phyloP scores from a whole-genome alignment of 495 filamentous ascomycete species.

The Parathielavia appendiculata region DNA sequence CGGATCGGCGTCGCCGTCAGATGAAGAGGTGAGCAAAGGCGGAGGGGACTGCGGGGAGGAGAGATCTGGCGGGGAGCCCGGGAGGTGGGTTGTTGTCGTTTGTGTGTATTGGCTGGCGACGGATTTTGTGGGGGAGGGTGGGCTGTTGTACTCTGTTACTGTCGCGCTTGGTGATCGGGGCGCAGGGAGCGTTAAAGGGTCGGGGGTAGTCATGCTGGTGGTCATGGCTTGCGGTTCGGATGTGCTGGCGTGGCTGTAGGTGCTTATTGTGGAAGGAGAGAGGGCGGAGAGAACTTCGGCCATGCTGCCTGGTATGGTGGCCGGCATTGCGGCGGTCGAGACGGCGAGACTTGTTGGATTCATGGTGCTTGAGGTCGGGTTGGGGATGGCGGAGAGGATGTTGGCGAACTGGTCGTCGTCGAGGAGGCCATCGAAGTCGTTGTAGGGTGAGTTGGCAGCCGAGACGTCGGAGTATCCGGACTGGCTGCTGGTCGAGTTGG shows the following conservation, averaged over 20 bases:
- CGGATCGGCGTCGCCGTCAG: constrained; percentile 12
- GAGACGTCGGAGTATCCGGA: constrained; percentile 48
- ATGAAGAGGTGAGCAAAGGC: not conserved
- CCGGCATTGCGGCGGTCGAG: constrained; percentile 41
- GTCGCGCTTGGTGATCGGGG: constrained; percentile 22
- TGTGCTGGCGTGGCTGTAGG: constrained; percentile 26
- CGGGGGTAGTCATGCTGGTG: constrained; percentile 11
- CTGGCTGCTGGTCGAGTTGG: constrained; percentile 37
- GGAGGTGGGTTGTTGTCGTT: constrained; percentile 23
- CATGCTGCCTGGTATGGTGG: constrained; percentile 24
- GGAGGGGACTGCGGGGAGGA: constrained; percentile 46
- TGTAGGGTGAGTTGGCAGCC: constrained; percentile 40
- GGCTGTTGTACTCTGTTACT: constrained; percentile 25
- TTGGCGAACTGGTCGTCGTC: constrained; percentile 40
- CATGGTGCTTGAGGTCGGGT: constrained; percentile 28
- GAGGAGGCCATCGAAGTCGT: constrained; percentile 36
- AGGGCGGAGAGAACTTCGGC: constrained; percentile 30
- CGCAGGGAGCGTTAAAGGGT: not conserved
- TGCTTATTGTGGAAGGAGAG: constrained; percentile 36
- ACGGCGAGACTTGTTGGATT: constrained; percentile 36
- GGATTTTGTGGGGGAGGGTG: constrained; percentile 46
- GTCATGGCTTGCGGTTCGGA: constrained; percentile 7
- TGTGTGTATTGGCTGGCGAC: constrained; percentile 29
- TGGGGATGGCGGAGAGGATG: constrained; percentile 37
- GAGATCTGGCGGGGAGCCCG: constrained; percentile 31